Evolutionary conservation across 179 eudicot species (phyloP), one percentile per base, ranked within the genome.

Genomic region (Pouteria campechiana): DNA sequence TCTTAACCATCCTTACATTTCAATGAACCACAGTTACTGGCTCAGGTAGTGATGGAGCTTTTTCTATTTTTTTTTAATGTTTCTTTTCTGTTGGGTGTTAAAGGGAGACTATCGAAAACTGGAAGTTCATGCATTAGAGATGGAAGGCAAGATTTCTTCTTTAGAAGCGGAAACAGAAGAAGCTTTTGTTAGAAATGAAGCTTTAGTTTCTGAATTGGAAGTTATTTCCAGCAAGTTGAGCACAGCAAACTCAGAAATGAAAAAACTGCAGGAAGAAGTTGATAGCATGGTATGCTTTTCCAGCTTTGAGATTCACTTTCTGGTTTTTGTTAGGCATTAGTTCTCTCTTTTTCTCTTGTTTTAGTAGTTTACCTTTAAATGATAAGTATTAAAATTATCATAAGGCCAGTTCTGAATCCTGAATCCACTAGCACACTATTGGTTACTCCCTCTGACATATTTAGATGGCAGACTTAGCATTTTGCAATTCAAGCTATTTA

Each of bases 101-200:
- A 58, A 83, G 95, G 95, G 79, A 35, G 98, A 90, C 19, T 82
- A 79, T 63, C 70, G 57, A 73, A 82, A 58, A 55, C 69, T 90
- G 67, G 98, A 90, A 73, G 88, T 90, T 57, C 82, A 86, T 39
- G 94, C 87, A 37, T 86, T 87, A 63, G 96, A 90, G 65, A 87
- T 87, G 96, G 98, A 90, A 64, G 44, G 82, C 37, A 77, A 90
- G 35, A 90, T 90, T 59, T 90, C 76, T 60, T 76, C 96, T 51
- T 50, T 90, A 38, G 94, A 79, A 67, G 83, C 46, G 40, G 94
- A 82, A 64, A 87, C 74, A 54, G 74, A 73, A 48, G 60, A 62
- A 35, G 42, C 73, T 17, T 29, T 41, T 50, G 67, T 73, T 52
- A 79, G 70, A 52, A 63, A 60, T 62, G 88, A 67, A 56, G 54